phyloP scores from a whole-genome alignment of 1,284 basidiomycete genomes.

The Sanguinoderma infundibulare region DNA sequence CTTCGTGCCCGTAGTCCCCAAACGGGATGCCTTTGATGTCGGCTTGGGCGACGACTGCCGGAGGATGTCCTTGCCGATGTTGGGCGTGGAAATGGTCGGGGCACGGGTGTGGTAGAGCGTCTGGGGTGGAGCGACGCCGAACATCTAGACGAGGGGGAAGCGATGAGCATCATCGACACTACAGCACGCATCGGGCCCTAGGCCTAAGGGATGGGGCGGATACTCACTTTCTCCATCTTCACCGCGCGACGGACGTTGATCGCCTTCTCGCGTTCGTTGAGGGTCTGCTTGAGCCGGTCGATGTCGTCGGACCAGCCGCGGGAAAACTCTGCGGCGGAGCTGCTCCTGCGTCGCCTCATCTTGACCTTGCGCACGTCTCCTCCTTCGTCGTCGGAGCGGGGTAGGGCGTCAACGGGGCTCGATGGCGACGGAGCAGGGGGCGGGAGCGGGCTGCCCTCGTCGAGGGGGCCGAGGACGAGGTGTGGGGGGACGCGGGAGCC shows the following conservation, averaged over 20 bases:
- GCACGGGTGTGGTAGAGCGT: slow-evolving; percentile 67
- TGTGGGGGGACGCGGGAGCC: slow-evolving; percentile 75
- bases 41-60: slow-evolving; percentile 9
- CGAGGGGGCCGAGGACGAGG: slow-evolving; percentile 60
- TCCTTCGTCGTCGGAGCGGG: slow-evolving; percentile 27
- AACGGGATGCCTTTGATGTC: slow-evolving; percentile 30
- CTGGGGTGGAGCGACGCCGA: slow-evolving; percentile 78
- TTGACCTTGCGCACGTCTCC: slow-evolving; percentile 41
- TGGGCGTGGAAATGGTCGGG: slow-evolving; percentile 42
- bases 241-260: slow-evolving; percentile 76
- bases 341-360: slow-evolving; percentile 57
- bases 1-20: slow-evolving; percentile 47
- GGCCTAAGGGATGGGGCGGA: background rate
- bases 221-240: slow-evolving; percentile 82
- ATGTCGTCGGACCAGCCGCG: slow-evolving; percentile 53
- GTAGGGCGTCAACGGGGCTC: slow-evolving; percentile 20
- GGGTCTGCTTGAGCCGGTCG: slow-evolving; percentile 68
- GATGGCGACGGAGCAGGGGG: slow-evolving; percentile 35
- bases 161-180: background rate
- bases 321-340: slow-evolving; percentile 52
- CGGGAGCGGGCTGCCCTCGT: slow-evolving; percentile 45
- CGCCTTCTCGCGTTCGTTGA: slow-evolving; percentile 73
- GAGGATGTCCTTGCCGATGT: slow-evolving; percentile 21
- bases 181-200: background rate
- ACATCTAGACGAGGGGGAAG: slow-evolving; percentile 57